Evolutionary conservation across 2,329 filamentous ascomycete species (phyloP).

Genomic region (Epicoccum sorghinum): DNA sequence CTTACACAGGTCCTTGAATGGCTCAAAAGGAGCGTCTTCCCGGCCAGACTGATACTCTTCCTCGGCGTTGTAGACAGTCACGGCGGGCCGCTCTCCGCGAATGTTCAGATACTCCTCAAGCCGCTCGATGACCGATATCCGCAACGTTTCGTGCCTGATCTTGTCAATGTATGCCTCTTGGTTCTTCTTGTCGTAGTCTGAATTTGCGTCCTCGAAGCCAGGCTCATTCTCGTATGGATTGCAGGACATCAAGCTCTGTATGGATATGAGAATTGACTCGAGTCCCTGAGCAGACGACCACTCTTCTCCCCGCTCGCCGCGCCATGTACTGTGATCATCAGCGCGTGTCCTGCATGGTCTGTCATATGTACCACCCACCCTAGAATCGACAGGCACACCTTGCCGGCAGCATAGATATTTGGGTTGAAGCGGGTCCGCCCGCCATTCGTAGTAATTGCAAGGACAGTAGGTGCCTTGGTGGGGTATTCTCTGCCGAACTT

Average conservation of each 20-base stretch:
- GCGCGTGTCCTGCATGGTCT: neutral
- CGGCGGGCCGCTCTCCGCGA: conserved; percentile 45
- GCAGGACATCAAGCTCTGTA: conserved; percentile 91
- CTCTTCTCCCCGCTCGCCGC: conserved; percentile 85
- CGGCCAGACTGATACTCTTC: conserved; percentile 53
- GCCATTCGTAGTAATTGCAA: conserved; percentile 82
- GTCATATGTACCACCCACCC: conserved; percentile 61
- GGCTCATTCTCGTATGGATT: conserved; percentile 98
- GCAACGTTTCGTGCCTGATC: conserved; percentile 89
- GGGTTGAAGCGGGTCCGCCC: conserved; percentile 92
- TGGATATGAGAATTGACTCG: conserved; percentile 92
- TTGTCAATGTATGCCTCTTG: conserved; percentile 81
- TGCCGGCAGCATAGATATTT: conserved; percentile 90
- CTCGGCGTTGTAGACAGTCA: conserved; percentile 58
- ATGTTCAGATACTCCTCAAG: conserved; percentile 81
- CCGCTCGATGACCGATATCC: conserved; percentile 83
- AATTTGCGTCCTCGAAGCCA: conserved; percentile 80
- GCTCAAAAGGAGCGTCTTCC: conserved; percentile 73
- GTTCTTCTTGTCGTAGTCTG: conserved; percentile 71
- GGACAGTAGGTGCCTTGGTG: conserved; percentile 64
- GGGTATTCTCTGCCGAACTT: conserved; percentile 88
- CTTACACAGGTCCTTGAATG: conserved; percentile 90
- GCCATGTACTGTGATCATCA: conserved; percentile 76
- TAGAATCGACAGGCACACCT: conserved; percentile 92
- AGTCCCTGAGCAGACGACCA: conserved; percentile 97